Percentiles rank a stretch among this genome's conserved stretches.
Evolutionary conservation across 2,329 filamentous ascomycete species (phyloP).

Genomic region (Beauveria brongniartii): DNA sequence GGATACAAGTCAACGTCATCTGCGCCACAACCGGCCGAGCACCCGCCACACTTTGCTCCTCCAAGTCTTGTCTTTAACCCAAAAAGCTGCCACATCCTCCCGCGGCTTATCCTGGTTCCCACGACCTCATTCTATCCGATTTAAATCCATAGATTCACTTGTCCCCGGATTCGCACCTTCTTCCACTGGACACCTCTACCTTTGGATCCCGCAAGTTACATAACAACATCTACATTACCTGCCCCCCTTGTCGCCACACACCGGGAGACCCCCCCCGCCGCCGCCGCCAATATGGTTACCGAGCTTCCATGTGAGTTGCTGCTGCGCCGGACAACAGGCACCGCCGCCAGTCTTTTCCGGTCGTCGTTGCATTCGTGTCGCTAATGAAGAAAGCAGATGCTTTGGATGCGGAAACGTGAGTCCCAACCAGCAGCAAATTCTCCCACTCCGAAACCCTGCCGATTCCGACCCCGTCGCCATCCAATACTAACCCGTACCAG

Average conservation of each 20-base stretch:
- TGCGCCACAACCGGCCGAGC: constrained; percentile 1
- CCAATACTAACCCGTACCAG: constrained; percentile 33
- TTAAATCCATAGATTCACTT: not conserved
- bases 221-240: no score
- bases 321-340: not conserved
- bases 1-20: constrained; percentile 11
- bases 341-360: not conserved
- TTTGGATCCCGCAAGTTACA: no score
- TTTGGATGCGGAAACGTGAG: constrained; percentile 90
- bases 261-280: not conserved
- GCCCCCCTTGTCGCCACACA: not conserved
- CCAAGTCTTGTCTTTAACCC: not conserved
- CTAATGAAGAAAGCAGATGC: constrained; percentile 56
- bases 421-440: constrained; percentile 12
- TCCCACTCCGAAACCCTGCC: not conserved
- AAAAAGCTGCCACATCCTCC: not conserved
- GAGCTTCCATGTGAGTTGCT: constrained; percentile 40
- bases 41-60: constrained; percentile 5
- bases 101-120: not conserved
- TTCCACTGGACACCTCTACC: no score
- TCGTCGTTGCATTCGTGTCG: not conserved
- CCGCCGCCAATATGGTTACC: constrained; percentile 32
- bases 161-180: not conserved
- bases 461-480: constrained; percentile 4
- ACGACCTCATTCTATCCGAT: not conserved